Evolutionary conservation across 169 alveolate species (phyloP), one percentile per base, ranked within the genome.

Genomic region (Cryptosporidium parvum): DNA sequence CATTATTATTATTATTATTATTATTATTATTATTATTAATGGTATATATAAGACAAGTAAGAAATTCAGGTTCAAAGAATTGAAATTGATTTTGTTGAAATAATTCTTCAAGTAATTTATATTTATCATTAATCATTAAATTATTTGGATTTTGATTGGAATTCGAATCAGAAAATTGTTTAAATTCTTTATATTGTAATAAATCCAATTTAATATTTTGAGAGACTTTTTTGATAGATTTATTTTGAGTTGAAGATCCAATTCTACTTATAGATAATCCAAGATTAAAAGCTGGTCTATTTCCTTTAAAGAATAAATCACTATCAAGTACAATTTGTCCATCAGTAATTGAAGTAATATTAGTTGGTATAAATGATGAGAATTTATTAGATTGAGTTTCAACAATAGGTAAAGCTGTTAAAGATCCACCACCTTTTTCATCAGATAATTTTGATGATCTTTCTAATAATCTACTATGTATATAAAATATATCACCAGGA

Each of bases 371-470:
- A 94, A 97, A 97, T 39, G 99, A 99, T 4, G 99, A 97, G 93
- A 97, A 99, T 92, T 98, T 99, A 31, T 99, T 99, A 29, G 99
- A 99, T 91, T 97, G 98, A 31, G 99, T 98, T 93, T 98, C 99
- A 91, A 98, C 97, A 67, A 98, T 96, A 4, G 99, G 99, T 68
- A 98, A 92, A 35, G 99, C 99, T 5, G 99, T 98, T 52, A 97
- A 94, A 26, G 99, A 95, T 45, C 99, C 99, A 16, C 97, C 97
- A 37, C 99, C 99, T 70, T 93, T 93, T 26, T 84, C 94, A 94
- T 95, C 97, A 67, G 93, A 93, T 95, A 98, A 92, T 95, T 98
- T 98, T 26, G 99, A 99, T 2, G 99, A 98, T 69, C 99, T 94
- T 93, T 98, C 99, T 58, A 98, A 93, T 33, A 98, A 91, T 42